Evolutionary conservation across 2,329 filamentous ascomycete genomes (phyloP), one percentile per base, ranked within the genome.

Genomic region (Beauveria caledonica): DNA sequence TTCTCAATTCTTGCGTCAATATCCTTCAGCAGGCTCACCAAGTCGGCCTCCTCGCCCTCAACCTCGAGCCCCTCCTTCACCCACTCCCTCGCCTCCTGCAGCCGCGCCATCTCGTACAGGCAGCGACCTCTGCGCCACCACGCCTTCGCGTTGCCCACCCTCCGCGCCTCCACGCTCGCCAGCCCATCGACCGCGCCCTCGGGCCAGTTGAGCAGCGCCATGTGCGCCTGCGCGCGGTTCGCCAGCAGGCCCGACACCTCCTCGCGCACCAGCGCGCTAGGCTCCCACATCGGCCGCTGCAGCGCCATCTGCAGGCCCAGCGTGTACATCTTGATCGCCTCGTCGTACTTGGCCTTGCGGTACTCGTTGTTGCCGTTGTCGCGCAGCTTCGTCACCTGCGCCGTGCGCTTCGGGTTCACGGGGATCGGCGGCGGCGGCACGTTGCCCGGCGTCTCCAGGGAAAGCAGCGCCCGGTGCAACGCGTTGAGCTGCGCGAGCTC

Each of bases 251-350:
- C 84, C 11, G 87, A 82, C 9, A 93, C 78, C 75, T 99, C 94
- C 72, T 97, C 94, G 64, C 91, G 79, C 59, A 94, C 89, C 25
- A 97, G 78, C 13, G 86, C 86, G 15, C 85, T 82, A 0, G 92
- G 92, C 76, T 99, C 94, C 94, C 94, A 99, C 15, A 83, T 76
- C 0, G 94, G 93, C 4, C 94, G 81, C 9, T 80, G 80, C 44
- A 91, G 77, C 3, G 92, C 93, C 92, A 97, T 96, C 65, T 94
- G 86, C 60, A 97, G 82, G 1, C 90, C 92, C n/a, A 93, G 83
- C 0, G 83, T 83, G 78, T 97, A 97, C 66, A 92, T 82, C 66
- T 86, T 86, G 66, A 91, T 80, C 4, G 93, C 93, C 59, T 95
- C 90, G 60, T 74, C 75, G 76, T 88, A 85, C 66, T 85, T 82